These are phyloP conservation scores for Hypoxylon subgilvum DNA, from an alignment of 495 filamentous ascomycete species.

Conservation along the genomic window DNA sequence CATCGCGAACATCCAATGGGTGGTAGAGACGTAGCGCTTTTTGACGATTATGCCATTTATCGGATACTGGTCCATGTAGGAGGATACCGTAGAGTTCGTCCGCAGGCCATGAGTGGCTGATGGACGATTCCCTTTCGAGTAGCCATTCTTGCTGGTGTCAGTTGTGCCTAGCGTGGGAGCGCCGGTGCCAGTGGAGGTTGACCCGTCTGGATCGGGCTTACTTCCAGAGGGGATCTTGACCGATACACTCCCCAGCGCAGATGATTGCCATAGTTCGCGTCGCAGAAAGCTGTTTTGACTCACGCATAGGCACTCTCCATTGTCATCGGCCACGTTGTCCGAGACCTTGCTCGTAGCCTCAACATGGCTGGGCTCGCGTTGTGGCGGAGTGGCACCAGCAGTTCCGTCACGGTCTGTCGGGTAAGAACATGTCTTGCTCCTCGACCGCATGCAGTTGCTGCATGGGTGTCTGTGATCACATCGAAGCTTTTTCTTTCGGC, in stretches of 20 bases:
- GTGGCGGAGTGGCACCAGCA: not conserved
- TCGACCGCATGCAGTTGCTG: conserved; percentile 44
- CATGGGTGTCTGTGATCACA: conserved; percentile 51
- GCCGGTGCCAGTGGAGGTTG: not conserved
- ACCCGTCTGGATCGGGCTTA: not conserved
- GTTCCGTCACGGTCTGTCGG: not conserved
- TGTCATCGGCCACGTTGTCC: not conserved
- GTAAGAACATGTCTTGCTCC: conserved; percentile 35
- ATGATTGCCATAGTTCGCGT: conserved; percentile 8
- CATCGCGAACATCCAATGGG: conserved; percentile 13
- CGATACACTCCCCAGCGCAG: not conserved
- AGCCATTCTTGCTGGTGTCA: not conserved
- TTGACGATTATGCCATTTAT: conserved; percentile 17
- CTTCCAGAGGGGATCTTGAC: conserved; percentile 1
- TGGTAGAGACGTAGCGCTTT: conserved; percentile 1
- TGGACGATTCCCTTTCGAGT: not conserved
- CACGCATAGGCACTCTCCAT: not conserved
- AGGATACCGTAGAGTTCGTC: conserved; percentile 17
- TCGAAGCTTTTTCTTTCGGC: conserved; percentile 50
- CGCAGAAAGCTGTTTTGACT: conserved; percentile 4
- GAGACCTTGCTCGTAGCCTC: not conserved
- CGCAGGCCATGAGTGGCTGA: not conserved
- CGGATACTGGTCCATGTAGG: conserved; percentile 8
- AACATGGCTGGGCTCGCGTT: not conserved
- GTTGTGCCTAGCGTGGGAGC: not conserved